phyloP scores from a whole-genome alignment of 2,329 filamentous ascomycete genomes.

The Zymoseptoria tritici region DNA sequence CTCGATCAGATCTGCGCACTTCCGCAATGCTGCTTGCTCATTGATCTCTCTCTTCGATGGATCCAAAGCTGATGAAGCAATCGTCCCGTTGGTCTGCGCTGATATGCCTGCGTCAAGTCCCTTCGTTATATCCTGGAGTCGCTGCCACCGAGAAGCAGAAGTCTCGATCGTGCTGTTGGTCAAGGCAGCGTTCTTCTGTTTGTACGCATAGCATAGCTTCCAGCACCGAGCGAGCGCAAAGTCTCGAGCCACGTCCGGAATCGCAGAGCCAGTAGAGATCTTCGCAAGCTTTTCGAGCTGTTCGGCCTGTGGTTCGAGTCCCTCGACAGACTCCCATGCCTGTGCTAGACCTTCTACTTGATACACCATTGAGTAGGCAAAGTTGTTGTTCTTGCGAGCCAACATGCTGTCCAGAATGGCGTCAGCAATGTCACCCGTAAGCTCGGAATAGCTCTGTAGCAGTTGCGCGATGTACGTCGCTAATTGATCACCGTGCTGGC shows the following conservation, averaged over 20 bases:
- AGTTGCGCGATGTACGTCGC: constrained; percentile 31
- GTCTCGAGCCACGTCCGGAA: constrained; percentile 39
- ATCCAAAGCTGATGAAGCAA: constrained; percentile 11
- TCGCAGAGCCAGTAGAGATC: constrained; percentile 31
- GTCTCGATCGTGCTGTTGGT: neutral
- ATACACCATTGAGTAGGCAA: constrained; percentile 37
- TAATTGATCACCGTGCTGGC: constrained; percentile 36
- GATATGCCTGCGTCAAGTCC: constrained; percentile 3
- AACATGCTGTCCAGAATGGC: constrained; percentile 28
- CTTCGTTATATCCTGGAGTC: constrained; percentile 1
- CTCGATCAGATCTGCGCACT: constrained; percentile 12
- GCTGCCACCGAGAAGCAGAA: constrained; percentile 7
- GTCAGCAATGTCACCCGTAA: constrained; percentile 19
- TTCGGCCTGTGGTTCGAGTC: constrained; percentile 13
- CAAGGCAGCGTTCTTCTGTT: neutral
- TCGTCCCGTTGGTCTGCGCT: constrained; percentile 14
- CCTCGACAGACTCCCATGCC: constrained; percentile 22
- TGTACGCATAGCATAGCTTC: constrained; percentile 18
- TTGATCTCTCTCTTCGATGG: constrained; percentile 22
- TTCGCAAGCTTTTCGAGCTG: constrained; percentile 25
- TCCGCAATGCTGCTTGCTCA: constrained; percentile 18
- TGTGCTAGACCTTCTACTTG: constrained; percentile 36
- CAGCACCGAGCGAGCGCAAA: constrained; percentile 27
- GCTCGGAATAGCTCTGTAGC: constrained; percentile 16
- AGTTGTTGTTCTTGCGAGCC: constrained; percentile 26